Percentiles rank a stretch among this genome's conserved stretches.
phyloP scores from a whole-genome alignment of 805 yeast genomes.

The Wickerhamiella azymoides region DNA sequence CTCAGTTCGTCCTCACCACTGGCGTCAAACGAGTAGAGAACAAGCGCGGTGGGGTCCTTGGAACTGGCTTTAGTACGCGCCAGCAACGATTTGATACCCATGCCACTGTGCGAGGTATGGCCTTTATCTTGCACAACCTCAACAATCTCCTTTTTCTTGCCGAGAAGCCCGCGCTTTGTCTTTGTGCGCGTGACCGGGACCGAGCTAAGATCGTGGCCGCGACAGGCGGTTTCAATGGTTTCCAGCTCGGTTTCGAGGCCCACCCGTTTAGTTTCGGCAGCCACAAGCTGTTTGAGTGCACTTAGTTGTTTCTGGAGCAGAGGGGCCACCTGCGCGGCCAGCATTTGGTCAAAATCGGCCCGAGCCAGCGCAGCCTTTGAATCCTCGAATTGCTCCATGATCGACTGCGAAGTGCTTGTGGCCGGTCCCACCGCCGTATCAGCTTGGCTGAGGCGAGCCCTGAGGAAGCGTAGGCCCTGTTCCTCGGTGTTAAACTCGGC shows the following conservation, averaged over 20 bases:
- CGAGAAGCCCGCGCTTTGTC: constrained; percentile 50
- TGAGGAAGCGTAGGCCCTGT: constrained; percentile 23
- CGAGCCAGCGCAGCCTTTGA: constrained; percentile 13
- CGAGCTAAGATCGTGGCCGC: constrained; percentile 35
- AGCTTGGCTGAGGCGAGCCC: constrained; percentile 26
- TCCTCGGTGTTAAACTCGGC: constrained; percentile 49
- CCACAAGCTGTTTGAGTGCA: constrained; percentile 47
- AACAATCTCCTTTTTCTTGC: constrained; percentile 22
- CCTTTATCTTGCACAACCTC: constrained; percentile 15
- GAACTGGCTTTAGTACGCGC: constrained; percentile 16
- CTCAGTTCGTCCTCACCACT: constrained; percentile 64
- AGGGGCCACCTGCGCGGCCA: constrained; percentile 14
- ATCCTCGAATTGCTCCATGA: constrained; percentile 29
- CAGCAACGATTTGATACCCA: constrained; percentile 19
- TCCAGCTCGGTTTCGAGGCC: constrained; percentile 78
- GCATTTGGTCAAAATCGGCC: constrained; percentile 24
- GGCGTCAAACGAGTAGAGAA: constrained; percentile 47
- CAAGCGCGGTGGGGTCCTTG: constrained; percentile 12
- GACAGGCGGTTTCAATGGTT: constrained; percentile 73
- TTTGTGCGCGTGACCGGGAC: constrained; percentile 26
- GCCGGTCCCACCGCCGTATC: constrained; percentile 26
- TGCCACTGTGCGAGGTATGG: constrained; percentile 7
- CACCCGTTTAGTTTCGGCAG: constrained; percentile 61
- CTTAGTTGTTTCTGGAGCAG: constrained; percentile 38
- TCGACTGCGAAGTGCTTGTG: constrained; percentile 12